Conservation (phyloP, 2,329 filamentous ascomycete genomes). For the Botrytis galanthina region DNA sequence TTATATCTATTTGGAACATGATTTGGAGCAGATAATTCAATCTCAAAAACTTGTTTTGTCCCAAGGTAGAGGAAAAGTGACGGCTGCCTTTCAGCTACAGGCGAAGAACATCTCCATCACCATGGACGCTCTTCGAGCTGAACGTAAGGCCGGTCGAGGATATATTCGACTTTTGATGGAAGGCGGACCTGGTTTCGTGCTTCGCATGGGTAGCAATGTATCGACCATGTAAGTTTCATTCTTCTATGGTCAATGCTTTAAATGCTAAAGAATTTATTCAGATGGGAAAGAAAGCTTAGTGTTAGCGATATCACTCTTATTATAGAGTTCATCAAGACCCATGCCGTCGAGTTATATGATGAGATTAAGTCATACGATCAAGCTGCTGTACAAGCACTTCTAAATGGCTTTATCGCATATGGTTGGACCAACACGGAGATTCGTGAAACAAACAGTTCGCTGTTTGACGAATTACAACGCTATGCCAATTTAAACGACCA, state of each 20-base stretch:
- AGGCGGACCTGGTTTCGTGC: not conserved
- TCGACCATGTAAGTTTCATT: not conserved
- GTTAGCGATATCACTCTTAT: not conserved
- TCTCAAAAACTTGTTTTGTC: not conserved
- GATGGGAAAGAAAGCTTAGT: not conserved
- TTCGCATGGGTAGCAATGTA: not conserved
- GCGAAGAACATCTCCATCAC: not conserved
- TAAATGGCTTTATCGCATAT: not conserved
- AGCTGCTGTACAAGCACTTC: not conserved
- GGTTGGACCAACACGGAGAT: not conserved
- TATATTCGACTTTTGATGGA: not conserved
- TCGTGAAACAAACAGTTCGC: not conserved
- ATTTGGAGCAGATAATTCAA: not conserved
- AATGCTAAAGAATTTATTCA: not conserved
- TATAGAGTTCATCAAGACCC: not conserved
- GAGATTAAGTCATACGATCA: not conserved
- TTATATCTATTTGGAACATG: not conserved
- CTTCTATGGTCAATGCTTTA: not conserved
- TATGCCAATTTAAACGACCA: not conserved
- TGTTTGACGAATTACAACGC: not conserved
- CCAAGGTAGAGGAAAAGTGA: not conserved
- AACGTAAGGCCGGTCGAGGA: not conserved
- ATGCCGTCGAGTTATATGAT: not conserved
- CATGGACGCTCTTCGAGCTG: not conserved
- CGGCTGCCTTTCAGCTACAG: not conserved